A percentile compares a stretch with the other conserved stretches of the same genome.
Evolutionary conservation across 495 filamentous ascomycete genomes (phyloP).

Genomic region (Xanthoparmelia taractica): DNA sequence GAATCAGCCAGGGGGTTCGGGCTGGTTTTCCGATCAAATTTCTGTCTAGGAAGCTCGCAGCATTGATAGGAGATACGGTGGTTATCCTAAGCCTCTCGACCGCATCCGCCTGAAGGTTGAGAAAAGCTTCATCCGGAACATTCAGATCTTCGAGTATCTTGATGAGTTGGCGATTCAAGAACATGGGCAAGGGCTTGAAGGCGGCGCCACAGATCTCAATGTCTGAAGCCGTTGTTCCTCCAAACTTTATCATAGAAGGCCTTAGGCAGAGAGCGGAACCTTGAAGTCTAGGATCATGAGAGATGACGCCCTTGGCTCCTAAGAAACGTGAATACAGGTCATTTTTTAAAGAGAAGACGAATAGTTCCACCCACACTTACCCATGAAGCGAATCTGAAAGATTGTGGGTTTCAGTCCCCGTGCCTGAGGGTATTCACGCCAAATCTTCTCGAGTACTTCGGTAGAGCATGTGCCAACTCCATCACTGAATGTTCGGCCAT

Average conservation of each 20-base stretch:
- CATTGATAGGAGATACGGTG: constrained; percentile 46
- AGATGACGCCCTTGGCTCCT: constrained; percentile 67
- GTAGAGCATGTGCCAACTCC: constrained; percentile 66
- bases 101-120: constrained; percentile 50
- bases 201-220: constrained; percentile 71
- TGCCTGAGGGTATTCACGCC: constrained; percentile 36
- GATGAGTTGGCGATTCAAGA: constrained; percentile 69
- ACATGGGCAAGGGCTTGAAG: constrained; percentile 55
- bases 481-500: constrained; percentile 61
- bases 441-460: constrained; percentile 46
- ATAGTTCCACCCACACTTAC: constrained; percentile 36
- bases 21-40: constrained; percentile 49
- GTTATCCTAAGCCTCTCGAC: constrained; percentile 50
- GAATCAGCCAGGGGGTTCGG: constrained; percentile 52
- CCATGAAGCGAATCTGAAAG: constrained; percentile 64
- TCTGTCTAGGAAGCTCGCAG: constrained; percentile 52
- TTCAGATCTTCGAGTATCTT: constrained; percentile 74
- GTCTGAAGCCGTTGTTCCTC: constrained; percentile 40
- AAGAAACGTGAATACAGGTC: constrained; percentile 9
- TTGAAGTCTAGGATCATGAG: constrained; percentile 51
- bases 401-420: constrained; percentile 45
- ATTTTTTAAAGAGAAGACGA: constrained; percentile 56
- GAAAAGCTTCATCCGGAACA: constrained; percentile 48
- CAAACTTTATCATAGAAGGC: constrained; percentile 73
- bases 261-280: constrained; percentile 52